Percentiles rank a stretch among this genome's conserved stretches.
These are phyloP conservation scores for Mycena vitilis DNA, from an alignment of 768 basidiomycete species.

Conservation along the genomic window DNA sequence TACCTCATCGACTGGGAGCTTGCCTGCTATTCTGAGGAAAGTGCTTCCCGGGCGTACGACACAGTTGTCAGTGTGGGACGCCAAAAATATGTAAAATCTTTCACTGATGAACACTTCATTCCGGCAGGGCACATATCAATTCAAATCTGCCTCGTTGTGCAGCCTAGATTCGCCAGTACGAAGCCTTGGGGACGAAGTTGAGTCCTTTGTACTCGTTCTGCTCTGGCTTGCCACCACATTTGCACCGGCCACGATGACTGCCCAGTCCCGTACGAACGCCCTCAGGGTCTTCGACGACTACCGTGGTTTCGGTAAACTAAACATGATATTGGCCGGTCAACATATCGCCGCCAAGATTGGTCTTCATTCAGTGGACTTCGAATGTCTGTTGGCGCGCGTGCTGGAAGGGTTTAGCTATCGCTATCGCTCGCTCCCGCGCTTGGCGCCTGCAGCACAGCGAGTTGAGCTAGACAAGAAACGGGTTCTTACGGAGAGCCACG, in stretches of 20 bases:
- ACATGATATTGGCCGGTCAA: background rate
- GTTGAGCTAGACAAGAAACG: no score
- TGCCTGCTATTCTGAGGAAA: conserved; percentile 13
- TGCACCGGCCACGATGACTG: conserved; percentile 15
- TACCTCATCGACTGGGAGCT: conserved; percentile 30
- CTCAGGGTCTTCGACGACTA: conserved; percentile 17
- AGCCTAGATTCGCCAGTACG: conserved; percentile 13
- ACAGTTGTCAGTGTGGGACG: background rate
- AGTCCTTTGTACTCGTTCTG: conserved; percentile 36
- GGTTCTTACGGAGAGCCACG: no score
- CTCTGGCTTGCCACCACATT: conserved; percentile 30
- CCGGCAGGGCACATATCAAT: conserved; percentile 35
- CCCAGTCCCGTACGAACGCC: conserved; percentile 12
- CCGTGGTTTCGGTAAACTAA: background rate
- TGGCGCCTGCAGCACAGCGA: no score
- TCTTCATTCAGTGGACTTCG: conserved; percentile 10
- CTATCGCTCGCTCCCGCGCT: background rate
- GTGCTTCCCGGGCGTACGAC: conserved; percentile 8
- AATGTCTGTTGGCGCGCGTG: conserved; percentile 1
- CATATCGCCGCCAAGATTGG: background rate
- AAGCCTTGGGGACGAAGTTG: conserved; percentile 31
- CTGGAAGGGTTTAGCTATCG: conserved; percentile 15
- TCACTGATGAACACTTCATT: background rate
- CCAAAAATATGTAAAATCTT: background rate
- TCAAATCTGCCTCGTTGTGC: conserved; percentile 30